A percentile compares a stretch with the other conserved stretches of the same genome.
These are phyloP conservation scores for Coemansia sp. DNA, from an alignment of 192 early-diverging fungal genomes.

Conservation along the genomic window DNA sequence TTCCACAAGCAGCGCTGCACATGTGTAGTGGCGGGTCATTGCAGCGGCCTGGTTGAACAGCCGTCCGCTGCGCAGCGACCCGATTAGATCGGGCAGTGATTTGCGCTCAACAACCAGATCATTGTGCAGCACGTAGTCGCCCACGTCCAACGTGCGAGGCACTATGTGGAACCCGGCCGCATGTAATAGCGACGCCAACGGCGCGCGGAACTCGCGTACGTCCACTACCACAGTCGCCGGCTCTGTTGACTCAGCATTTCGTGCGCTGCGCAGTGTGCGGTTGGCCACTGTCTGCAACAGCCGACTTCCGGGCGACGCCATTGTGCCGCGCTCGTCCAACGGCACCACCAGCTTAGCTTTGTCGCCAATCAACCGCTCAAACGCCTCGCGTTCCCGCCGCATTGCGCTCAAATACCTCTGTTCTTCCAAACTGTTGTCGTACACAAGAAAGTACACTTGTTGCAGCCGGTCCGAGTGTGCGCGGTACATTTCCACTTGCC, in stretches of 20 bases:
- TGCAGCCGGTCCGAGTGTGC: slow-evolving; percentile 55
- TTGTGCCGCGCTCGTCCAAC: slow-evolving; percentile 5
- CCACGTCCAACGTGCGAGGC: slow-evolving; percentile 86
- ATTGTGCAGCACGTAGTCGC: slow-evolving; percentile 90
- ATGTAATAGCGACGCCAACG: slow-evolving; percentile 85
- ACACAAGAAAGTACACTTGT: slow-evolving; percentile 90
- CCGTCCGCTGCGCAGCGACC: slow-evolving; percentile 78
- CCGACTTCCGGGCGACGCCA: slow-evolving; percentile 25
- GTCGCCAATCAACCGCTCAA: slow-evolving; percentile 87
- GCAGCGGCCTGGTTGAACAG: slow-evolving; percentile 89
- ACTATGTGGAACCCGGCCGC: slow-evolving; percentile 69
- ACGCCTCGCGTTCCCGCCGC: slow-evolving; percentile 87
- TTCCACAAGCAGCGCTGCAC: slow-evolving; percentile 85
- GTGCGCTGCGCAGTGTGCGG: slow-evolving; percentile 29
- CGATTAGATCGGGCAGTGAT: slow-evolving; percentile 82
- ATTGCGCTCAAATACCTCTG: slow-evolving; percentile 84
- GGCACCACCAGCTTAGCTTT: slow-evolving; percentile 70
- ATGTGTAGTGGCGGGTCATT: slow-evolving; percentile 81
- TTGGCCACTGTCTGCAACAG: slow-evolving; percentile 17
- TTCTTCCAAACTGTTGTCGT: slow-evolving; percentile 94
- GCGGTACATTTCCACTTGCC: slow-evolving; percentile 77
- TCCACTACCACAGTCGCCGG: slow-evolving; percentile 72
- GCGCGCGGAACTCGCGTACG: slow-evolving; percentile 88
- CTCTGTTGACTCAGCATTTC: background rate
- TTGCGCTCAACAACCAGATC: slow-evolving; percentile 91